These are phyloP conservation scores for Aspergillus udagawae DNA, from an alignment of 2,329 filamentous ascomycete species.

Conservation along the genomic window DNA sequence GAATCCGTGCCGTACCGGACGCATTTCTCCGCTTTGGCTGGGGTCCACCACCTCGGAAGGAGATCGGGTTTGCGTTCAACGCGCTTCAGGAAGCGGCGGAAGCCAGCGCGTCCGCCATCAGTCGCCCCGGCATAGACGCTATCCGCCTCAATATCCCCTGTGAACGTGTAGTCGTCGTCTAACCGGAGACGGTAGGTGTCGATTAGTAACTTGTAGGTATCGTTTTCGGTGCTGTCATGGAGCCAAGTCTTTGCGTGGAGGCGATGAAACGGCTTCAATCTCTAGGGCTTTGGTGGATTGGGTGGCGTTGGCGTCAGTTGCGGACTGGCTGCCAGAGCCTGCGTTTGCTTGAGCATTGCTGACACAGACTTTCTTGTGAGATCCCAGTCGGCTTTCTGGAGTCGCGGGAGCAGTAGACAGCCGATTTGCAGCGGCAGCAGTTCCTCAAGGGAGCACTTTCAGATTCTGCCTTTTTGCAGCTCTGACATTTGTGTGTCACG, in stretches of 20 bases:
- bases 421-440: constrained; percentile 48
- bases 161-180: not conserved
- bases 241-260: constrained; percentile 43
- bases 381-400: constrained; percentile 52
- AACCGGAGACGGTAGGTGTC: constrained; percentile 47
- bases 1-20: not conserved
- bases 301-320: not conserved
- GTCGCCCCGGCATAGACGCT: not conserved
- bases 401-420: constrained; percentile 49
- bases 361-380: constrained; percentile 45
- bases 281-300: constrained; percentile 19
- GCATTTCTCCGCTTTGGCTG: not conserved
- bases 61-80: not conserved
- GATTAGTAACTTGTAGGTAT: constrained; percentile 46
- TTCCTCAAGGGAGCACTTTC: constrained; percentile 10
- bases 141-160: not conserved
- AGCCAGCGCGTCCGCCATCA: not conserved
- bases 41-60: constrained; percentile 4
- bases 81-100: not conserved
- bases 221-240: constrained; percentile 41
- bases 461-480: not conserved
- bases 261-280: constrained; percentile 37
- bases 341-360: constrained; percentile 15
- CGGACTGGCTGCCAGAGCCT: not conserved
- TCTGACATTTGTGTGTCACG: not conserved